Percentiles rank a stretch among this genome's conserved stretches.
These are phyloP conservation scores for Fomitopsis serialis DNA, from an alignment of 768 basidiomycete species.

Conservation along the genomic window DNA sequence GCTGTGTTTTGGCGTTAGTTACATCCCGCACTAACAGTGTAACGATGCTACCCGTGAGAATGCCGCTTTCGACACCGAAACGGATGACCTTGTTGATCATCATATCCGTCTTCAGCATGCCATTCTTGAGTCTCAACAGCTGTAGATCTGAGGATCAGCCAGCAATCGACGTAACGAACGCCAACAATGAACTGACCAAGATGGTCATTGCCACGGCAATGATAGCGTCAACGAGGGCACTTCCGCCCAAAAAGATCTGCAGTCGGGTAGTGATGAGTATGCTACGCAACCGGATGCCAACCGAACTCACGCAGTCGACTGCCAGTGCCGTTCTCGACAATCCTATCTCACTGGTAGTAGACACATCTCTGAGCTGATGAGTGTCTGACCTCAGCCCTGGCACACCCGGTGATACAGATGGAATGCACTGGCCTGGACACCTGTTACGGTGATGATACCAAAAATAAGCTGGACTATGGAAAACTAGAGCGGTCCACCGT, in stretches of 20 bases:
- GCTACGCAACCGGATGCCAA: background rate
- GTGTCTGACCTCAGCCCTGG: too few species aligned
- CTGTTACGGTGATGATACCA: background rate
- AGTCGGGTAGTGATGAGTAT: background rate
- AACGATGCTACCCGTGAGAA: too few species aligned
- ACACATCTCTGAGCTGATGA: background rate
- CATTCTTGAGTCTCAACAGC: conserved; percentile 1
- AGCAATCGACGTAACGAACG: background rate
- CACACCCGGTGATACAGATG: background rate
- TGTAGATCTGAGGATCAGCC: background rate
- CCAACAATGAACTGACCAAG: background rate
- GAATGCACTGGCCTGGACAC: background rate
- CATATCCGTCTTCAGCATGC: conserved; percentile 1
- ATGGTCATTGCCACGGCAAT: conserved; percentile 1
- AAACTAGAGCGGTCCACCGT: background rate
- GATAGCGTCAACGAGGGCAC: background rate
- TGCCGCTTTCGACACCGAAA: conserved; percentile 6
- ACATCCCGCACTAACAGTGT: too few species aligned
- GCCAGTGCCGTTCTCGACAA: background rate
- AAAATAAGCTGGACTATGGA: background rate
- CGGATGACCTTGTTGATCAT: conserved; percentile 3
- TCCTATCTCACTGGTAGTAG: background rate
- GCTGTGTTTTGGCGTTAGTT: too few species aligned
- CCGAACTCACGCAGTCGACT: background rate
- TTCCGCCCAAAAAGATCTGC: background rate